phyloP scores from a whole-genome alignment of 305 asterid genomes.

The Fraxinus sp. region DNA sequence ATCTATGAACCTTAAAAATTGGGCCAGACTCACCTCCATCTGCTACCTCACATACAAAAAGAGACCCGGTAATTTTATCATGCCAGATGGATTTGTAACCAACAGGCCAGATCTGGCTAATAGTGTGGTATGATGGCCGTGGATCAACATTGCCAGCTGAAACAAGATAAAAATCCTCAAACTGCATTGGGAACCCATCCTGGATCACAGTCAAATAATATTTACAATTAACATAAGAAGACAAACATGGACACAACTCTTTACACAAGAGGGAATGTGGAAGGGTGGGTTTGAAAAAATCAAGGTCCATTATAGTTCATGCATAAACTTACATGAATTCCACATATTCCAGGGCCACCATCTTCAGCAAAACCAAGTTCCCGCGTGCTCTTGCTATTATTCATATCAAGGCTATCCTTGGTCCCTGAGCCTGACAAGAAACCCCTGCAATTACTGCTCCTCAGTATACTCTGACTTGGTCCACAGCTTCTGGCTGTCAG shows the following conservation, averaged over 20 bases:
- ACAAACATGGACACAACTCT: constrained; percentile 7
- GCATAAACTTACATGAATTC: constrained; percentile 36
- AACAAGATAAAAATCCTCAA: constrained; percentile 74
- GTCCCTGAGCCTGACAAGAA: constrained; percentile 37
- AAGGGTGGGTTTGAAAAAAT: constrained; percentile 3
- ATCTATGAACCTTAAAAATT: constrained; percentile 65
- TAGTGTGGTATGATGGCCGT: constrained; percentile 66
- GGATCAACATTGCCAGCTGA: constrained; percentile 76
- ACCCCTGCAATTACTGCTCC: constrained; percentile 38
- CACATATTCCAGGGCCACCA: constrained; percentile 20
- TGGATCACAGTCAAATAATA: constrained; percentile 34
- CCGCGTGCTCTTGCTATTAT: neutral
- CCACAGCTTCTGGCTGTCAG: constrained; percentile 34
- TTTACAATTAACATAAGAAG: constrained; percentile 15
- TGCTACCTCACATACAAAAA: constrained; percentile 72
- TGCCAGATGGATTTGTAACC: constrained; percentile 96
- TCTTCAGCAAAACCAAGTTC: neutral
- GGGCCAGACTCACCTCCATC: constrained; percentile 96
- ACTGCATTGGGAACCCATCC: constrained; percentile 90
- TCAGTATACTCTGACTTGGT: constrained; percentile 40
- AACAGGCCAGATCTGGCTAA: constrained; percentile 81
- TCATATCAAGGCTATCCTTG: constrained; percentile 22
- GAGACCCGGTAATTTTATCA: constrained; percentile 84
- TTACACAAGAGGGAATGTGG: neutral
- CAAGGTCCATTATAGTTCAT: constrained; percentile 10